phyloP scores from a whole-genome alignment of 345 rosid species.

The Atalantia buxifolia region DNA sequence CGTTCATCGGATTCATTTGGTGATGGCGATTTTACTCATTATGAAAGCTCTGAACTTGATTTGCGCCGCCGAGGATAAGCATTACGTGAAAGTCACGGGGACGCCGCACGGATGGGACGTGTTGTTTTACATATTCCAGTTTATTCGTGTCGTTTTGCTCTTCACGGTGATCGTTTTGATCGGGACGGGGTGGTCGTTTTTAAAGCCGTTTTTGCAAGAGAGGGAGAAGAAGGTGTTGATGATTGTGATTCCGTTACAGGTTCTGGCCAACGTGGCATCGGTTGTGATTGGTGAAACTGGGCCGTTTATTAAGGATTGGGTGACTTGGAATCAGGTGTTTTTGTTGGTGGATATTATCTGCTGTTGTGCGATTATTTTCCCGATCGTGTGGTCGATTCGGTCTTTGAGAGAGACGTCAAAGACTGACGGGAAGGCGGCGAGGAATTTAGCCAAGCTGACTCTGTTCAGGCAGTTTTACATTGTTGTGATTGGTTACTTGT shows the following conservation, averaged over 20 bases:
- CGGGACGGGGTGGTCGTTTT: slow-evolving; percentile 98
- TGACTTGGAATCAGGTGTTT: slow-evolving; percentile 92
- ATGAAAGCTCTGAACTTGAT: slow-evolving; percentile 88
- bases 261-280: slow-evolving; percentile 82
- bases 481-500: slow-evolving; percentile 85
- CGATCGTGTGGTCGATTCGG: slow-evolving; percentile 93
- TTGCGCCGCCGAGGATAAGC: slow-evolving; percentile 88
- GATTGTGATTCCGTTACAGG: slow-evolving; percentile 96
- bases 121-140: slow-evolving; percentile 83
- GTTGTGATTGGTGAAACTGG: slow-evolving; percentile 95
- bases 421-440: slow-evolving; percentile 92
- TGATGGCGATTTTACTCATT: slow-evolving; percentile 71
- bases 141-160: slow-evolving; percentile 75
- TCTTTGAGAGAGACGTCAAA: slow-evolving; percentile 82
- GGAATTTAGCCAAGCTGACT: slow-evolving; percentile 80
- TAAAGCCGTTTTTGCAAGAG: slow-evolving; percentile 94
- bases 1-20: slow-evolving; percentile 81
- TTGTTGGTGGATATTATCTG: slow-evolving; percentile 85
- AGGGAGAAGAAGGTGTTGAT: slow-evolving; percentile 95
- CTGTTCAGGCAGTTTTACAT: slow-evolving; percentile 88
- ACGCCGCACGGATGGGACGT: slow-evolving; percentile 99
- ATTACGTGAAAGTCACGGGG: slow-evolving; percentile 80
- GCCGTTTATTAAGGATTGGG: slow-evolving; percentile 85
- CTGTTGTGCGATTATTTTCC: slow-evolving; percentile 94
- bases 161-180: slow-evolving; percentile 91